These are phyloP conservation scores for Diutina pseudorugosa DNA, from an alignment of 1,139 yeast species.

Conservation along the genomic window DNA sequence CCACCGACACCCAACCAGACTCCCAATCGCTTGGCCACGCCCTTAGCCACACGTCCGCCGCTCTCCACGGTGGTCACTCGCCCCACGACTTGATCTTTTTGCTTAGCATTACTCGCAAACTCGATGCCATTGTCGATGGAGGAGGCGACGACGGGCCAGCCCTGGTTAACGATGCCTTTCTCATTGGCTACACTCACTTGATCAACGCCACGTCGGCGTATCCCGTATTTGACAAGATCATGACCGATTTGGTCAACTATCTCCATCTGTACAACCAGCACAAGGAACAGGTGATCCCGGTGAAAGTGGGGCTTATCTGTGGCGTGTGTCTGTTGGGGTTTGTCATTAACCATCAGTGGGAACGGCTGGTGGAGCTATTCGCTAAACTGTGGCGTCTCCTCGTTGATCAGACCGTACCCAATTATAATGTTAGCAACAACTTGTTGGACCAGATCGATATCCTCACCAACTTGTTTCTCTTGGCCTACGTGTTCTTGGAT, in stretches of 20 bases:
- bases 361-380: slow-evolving; percentile 12
- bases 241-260: slow-evolving; percentile 17
- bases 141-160: slow-evolving; percentile 6
- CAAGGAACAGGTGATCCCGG: not conserved
- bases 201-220: slow-evolving; percentile 10
- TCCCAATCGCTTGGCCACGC: no score
- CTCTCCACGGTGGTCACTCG: not conserved
- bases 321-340: not conserved
- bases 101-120: slow-evolving; percentile 22
- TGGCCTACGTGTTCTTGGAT: slow-evolving; percentile 18
- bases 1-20: no score
- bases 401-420: slow-evolving; percentile 30
- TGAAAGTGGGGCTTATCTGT: not conserved
- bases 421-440: slow-evolving; percentile 22
- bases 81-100: slow-evolving; percentile 17
- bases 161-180: slow-evolving; percentile 17
- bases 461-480: slow-evolving; percentile 20
- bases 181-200: slow-evolving; percentile 19
- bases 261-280: slow-evolving; percentile 10
- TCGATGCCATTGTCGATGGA: slow-evolving; percentile 14
- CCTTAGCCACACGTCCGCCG: no score
- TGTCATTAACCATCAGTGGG: not conserved
- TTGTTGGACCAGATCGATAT: slow-evolving; percentile 22
- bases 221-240: slow-evolving; percentile 14
- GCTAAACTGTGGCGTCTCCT: slow-evolving; percentile 33